Percentiles rank a stretch among this genome's conserved stretches.
phyloP scores from a whole-genome alignment of 106 monocot genomes.

The Dendrobium officinale region DNA sequence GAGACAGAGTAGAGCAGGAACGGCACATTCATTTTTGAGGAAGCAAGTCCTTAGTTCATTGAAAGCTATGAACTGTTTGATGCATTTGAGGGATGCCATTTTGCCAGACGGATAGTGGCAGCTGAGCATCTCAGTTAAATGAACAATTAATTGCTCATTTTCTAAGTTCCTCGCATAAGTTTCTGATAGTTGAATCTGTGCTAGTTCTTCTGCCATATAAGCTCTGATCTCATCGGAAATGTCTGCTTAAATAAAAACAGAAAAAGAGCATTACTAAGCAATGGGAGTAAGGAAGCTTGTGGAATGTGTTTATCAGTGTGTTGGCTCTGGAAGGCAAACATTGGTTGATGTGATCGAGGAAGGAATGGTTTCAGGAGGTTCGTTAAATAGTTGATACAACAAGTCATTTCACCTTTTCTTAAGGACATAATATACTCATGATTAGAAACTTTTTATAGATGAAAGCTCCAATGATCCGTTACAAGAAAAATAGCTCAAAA shows the following conservation, averaged over 20 bases:
- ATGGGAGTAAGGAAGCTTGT: too few species aligned
- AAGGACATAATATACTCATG: too few species aligned
- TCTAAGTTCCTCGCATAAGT: not conserved
- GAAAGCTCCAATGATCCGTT: too few species aligned
- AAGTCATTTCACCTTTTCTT: too few species aligned
- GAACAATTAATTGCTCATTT: conserved; percentile 10
- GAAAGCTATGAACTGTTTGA: conserved; percentile 4
- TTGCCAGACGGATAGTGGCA: not conserved
- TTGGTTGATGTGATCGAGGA: too few species aligned
- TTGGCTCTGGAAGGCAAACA: too few species aligned
- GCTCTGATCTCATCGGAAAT: conserved; percentile 1
- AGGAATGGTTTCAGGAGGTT: too few species aligned
- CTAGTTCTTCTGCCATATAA: conserved; percentile 11
- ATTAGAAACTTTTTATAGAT: too few species aligned
- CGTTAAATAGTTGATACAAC: too few species aligned
- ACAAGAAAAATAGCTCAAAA: too few species aligned
- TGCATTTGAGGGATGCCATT: conserved; percentile 12
- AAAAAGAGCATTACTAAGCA: too few species aligned
- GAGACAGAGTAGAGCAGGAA: conserved; percentile 5
- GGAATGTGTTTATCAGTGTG: too few species aligned
- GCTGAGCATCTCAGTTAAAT: conserved; percentile 8
- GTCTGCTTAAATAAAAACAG: not conserved
- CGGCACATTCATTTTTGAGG: not conserved
- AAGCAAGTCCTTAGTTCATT: not conserved
- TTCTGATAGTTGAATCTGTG: conserved; percentile 12